Conservation (phyloP, 805 yeast species). For the Hagleromyces aurorensis region DNA sequence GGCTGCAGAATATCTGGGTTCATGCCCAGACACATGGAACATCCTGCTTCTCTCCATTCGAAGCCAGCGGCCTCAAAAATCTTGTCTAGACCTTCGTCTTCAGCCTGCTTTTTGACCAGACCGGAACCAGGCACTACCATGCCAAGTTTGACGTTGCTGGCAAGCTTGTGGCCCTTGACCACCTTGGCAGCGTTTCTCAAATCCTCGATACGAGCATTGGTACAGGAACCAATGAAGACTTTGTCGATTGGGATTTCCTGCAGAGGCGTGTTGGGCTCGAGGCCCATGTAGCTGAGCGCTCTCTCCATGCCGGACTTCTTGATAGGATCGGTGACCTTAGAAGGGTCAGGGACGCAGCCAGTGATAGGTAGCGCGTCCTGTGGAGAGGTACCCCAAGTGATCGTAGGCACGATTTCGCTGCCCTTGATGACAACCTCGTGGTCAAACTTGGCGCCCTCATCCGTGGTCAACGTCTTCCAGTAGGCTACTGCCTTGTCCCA, state of each 20-base stretch:
- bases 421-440: constrained; percentile 74
- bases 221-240: constrained; percentile 96
- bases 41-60: constrained; percentile 99
- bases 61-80: constrained; percentile 89
- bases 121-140: constrained; percentile 98
- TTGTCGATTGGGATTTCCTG: constrained; percentile 75
- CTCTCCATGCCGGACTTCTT: constrained; percentile 80
- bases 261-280: constrained; percentile 73
- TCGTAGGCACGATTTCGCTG: constrained; percentile 84
- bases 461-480: constrained; percentile 85
- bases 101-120: constrained; percentile 87
- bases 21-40: constrained; percentile 99
- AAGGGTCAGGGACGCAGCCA: constrained; percentile 85
- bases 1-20: constrained; percentile 96
- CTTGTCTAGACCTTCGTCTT: constrained; percentile 87
- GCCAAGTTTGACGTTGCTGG: constrained; percentile 70
- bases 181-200: constrained; percentile 91
- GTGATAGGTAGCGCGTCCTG: constrained; percentile 97
- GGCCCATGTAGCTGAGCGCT: constrained; percentile 88
- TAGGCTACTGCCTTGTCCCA: constrained; percentile 91
- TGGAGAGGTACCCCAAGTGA: constrained; percentile 99
- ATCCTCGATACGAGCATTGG: constrained; percentile 96
- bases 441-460: constrained; percentile 86
- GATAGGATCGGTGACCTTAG: constrained; percentile 60
- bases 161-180: constrained; percentile 83